Base-by-base conservation (phyloP, 2,329 filamentous ascomycete species). In the Fusarium sp. region DNA sequence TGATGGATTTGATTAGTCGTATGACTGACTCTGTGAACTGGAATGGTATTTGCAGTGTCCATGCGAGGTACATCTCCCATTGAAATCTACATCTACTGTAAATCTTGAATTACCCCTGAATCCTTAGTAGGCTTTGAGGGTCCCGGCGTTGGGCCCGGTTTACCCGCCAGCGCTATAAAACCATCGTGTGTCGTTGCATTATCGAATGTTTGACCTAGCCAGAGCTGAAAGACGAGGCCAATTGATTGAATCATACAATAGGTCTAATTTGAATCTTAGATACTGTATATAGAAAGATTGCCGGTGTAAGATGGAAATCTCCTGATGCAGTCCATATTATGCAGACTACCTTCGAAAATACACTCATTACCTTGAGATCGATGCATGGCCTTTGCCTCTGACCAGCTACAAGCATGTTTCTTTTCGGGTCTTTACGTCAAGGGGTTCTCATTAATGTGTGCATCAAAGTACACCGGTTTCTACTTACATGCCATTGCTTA, bases 1-100 rank as follows among this genome's bases (percentile, higher is more conserved):
- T 71, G 70, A 64, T 71, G 58, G 57, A 70, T 71, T 48, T 51
- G 53, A 61, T 68, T 71, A 68, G 69, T 76, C 75, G 75, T 76
- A 77, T 77, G 75, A 75, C 24, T 76, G 75, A 75, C 30, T 28
- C 14, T 36, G 28, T 30, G 33, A 24, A 30, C 36, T 61, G 66
- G 53, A 61, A 54, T 54, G 58, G 56, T 50, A 48, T 55, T 70
- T 68, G 55, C 54, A 35, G 65, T 56, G 70, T 59, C 28, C 41
- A 50, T 62, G 56, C 66, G 57, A 74, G 58, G 53, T 53, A 68
- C 61, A 67, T 63, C 65, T 56, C 63, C 45, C 36, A 53, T 16
- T 22, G 20, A 22, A 68, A 69, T 68, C 44, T 69, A 38, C 50
- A 67, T 60, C 47, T 65, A 26, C n/a, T 51, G 30, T 51, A 30